Percentiles rank a stretch among this genome's conserved stretches.
These are phyloP conservation scores for Marasmius oreades DNA, from an alignment of 1,284 basidiomycete species.

Conservation along the genomic window DNA sequence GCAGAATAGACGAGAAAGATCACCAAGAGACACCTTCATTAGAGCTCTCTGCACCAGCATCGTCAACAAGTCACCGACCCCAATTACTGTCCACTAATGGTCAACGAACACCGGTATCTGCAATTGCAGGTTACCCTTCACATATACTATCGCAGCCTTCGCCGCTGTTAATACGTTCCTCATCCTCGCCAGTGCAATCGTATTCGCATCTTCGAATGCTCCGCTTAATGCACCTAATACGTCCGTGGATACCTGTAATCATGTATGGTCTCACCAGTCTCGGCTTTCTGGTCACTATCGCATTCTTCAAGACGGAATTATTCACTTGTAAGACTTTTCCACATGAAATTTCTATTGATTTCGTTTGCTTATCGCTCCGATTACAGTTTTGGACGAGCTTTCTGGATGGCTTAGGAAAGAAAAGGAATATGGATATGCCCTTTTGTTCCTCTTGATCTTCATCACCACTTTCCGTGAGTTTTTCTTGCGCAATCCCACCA, in stretches of 20 bases:
- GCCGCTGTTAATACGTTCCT: constrained; percentile 17
- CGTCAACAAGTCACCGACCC: neutral
- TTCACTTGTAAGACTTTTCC: constrained; percentile 56
- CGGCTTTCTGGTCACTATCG: constrained; percentile 66
- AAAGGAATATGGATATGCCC: constrained; percentile 62
- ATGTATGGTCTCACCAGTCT: constrained; percentile 66
- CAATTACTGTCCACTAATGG: neutral
- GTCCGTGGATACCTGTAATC: constrained; percentile 71
- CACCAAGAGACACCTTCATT: constrained; percentile 9
- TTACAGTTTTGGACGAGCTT: constrained; percentile 64
- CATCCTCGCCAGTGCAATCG: constrained; percentile 17
- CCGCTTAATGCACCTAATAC: constrained; percentile 53
- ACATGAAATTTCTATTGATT: neutral
- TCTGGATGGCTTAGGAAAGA: constrained; percentile 70
- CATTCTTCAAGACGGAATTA: constrained; percentile 69
- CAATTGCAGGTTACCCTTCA: constrained; percentile 12
- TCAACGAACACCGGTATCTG: constrained; percentile 7
- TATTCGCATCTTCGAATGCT: constrained; percentile 48
- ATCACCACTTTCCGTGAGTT: constrained; percentile 79
- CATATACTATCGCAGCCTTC: constrained; percentile 20
- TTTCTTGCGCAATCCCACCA: constrained; percentile 15
- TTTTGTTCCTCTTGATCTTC: constrained; percentile 76
- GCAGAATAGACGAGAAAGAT: constrained; percentile 30
- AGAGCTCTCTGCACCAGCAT: constrained; percentile 13
- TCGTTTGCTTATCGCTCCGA: neutral